Conservation (phyloP, 768 basidiomycete species). For the Royoungia palumana region DNA sequence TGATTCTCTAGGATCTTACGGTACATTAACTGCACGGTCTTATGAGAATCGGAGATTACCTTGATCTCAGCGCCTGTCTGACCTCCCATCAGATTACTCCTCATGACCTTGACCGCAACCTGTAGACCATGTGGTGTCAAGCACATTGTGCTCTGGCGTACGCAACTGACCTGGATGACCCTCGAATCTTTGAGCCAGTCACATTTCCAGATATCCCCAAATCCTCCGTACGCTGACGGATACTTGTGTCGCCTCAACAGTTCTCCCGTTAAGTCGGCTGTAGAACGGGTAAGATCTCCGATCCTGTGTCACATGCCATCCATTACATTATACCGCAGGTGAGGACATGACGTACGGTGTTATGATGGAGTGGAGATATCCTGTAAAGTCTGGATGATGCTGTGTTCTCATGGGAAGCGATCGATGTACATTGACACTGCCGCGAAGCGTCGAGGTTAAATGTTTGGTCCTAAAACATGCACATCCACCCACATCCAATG, state of each 20-base stretch:
- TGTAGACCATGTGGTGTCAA: slow-evolving; percentile 1
- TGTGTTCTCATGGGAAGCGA: not conserved
- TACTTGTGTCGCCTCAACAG: slow-evolving; percentile 15
- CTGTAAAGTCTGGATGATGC: not conserved
- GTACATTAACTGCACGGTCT: not conserved
- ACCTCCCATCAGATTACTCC: slow-evolving; percentile 13
- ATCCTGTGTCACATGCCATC: not conserved
- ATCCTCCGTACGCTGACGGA: slow-evolving; percentile 23
- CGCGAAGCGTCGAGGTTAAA: not conserved
- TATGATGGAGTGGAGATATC: not conserved
- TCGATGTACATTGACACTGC: not conserved
- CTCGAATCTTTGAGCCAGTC: slow-evolving; percentile 19
- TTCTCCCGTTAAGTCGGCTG: slow-evolving; percentile 11
- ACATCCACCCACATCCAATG: slow-evolving; percentile 1
- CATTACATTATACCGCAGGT: not conserved
- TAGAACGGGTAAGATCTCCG: not conserved
- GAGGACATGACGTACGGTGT: slow-evolving; percentile 4
- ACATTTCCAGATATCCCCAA: slow-evolving; percentile 24
- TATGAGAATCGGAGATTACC: not conserved
- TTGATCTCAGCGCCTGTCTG: slow-evolving; percentile 11
- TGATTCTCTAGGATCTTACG: slow-evolving; percentile 4
- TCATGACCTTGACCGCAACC: slow-evolving; percentile 28
- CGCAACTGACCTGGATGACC: slow-evolving; percentile 17
- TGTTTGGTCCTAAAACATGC: not conserved
- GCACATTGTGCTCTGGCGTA: not conserved